These are phyloP conservation scores for Candida neerlandica DNA, from an alignment of 1,139 yeast species.

Conservation along the genomic window DNA sequence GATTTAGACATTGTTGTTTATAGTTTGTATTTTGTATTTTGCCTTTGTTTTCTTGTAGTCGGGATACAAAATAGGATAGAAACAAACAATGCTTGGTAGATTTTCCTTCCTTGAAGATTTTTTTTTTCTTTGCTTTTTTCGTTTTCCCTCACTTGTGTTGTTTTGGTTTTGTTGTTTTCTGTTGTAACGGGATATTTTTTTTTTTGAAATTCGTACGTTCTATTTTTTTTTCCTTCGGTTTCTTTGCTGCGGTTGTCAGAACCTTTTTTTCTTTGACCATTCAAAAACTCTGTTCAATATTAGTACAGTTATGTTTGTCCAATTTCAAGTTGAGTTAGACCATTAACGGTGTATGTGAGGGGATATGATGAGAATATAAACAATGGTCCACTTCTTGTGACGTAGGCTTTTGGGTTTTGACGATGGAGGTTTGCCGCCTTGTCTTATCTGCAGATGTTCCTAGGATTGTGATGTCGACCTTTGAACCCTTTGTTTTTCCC, in stretches of 20 bases:
- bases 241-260: too few relatives aligned
- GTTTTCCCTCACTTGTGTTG: not conserved
- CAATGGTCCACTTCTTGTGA: not conserved
- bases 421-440: not conserved
- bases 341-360: too few relatives aligned
- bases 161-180: not conserved
- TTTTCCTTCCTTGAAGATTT: not conserved
- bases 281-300: too few relatives aligned
- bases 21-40: not conserved
- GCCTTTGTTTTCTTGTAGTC: not conserved
- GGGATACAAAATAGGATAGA: too few relatives aligned
- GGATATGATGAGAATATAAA: too few relatives aligned
- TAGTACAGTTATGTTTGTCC: too few relatives aligned
- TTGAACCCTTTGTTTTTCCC: not conserved
- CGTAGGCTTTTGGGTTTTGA: not conserved
- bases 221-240: too few relatives aligned
- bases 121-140: not conserved
- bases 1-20: slow-evolving; percentile 17
- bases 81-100: too few relatives aligned
- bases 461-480: not conserved
- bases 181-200: not conserved
- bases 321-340: too few relatives aligned
- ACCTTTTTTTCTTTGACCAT: too few relatives aligned
- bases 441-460: not conserved
- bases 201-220: not conserved